phyloP scores from a whole-genome alignment of 257 asterid genomes.

The Gentiana dahurica region DNA sequence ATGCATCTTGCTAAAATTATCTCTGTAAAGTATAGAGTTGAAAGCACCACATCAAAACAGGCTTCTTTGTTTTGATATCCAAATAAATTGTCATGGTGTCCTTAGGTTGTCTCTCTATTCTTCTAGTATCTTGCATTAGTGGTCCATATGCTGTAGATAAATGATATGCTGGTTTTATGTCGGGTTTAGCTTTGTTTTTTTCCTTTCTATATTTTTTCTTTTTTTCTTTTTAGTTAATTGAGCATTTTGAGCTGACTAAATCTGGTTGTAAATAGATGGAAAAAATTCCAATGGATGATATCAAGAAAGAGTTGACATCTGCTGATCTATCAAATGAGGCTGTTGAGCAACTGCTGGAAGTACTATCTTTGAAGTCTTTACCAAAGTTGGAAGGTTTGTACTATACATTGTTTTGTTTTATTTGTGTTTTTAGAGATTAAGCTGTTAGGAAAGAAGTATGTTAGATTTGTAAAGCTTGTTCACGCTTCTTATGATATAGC shows the following conservation, averaged over 20 bases:
- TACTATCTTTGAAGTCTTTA: conserved; percentile 75
- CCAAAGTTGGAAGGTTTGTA: conserved; percentile 68
- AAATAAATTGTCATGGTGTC: no score
- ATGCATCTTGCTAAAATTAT: no score
- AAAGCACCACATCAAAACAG: no score
- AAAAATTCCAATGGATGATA: conserved; percentile 84
- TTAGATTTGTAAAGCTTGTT: no score
- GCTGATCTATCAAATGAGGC: conserved; percentile 78
- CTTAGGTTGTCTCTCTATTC: no score
- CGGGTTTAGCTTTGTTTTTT: neutral
- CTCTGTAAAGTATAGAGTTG: no score
- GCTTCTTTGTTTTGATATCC: no score
- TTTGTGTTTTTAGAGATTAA: neutral
- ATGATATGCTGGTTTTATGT: neutral
- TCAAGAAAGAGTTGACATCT: conserved; percentile 72
- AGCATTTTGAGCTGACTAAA: neutral
- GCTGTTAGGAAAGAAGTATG: no score
- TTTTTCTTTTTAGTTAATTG: neutral
- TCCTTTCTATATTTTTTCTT: conserved; percentile 9
- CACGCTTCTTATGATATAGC: no score
- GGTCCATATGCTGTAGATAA: no score
- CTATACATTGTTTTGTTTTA: neutral
- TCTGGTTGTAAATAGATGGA: conserved; percentile 46
- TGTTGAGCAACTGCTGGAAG: conserved; percentile 73
- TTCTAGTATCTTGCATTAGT: no score